Evolutionary conservation across 2,329 filamentous ascomycete genomes (phyloP), one percentile per base, ranked within the genome.

Genomic region (Verticillium longisporum): DNA sequence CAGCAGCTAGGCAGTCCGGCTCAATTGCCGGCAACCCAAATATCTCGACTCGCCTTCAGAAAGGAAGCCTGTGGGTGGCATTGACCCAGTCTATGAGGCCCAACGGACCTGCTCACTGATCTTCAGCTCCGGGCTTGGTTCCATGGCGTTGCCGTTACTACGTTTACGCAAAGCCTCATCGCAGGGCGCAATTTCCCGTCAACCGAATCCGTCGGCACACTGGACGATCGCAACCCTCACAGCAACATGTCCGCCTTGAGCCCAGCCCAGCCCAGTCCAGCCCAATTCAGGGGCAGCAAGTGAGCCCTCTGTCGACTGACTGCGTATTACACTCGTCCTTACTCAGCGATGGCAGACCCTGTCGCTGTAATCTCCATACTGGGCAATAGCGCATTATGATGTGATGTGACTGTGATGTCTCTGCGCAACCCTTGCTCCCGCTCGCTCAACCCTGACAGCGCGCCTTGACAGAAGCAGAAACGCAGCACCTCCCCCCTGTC

Each of bases 371-470:
- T 62, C 18, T 59, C 45, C 58, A 55, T 50, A 41, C 60, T 58
- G 62, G 60, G 63, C 62, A 55, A 50, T 55, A 37, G 41, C 45
- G 60, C 60, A 59, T 62, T 61, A 57, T 57, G 57, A 57, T 65
- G 63, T 63, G 63, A 65, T 61, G 54, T 60, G 63, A 64, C 62
- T 50, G 45, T 50, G 45, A 50, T 26, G n/a, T 21, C 45, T 21
- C 18, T 61, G 6, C n/a, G 45, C n/a, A 26, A 50, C 45, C 45
- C 45, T 10, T 26, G 45, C 45, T 50, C 18, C 45, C 45, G n/a
- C 45, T 50, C 21, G 34, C 45, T 50, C 21, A 13, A 13, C 45
- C 45, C 21, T 50, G 45, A 21, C 45, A 50, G 18, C 21, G 45
- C 26, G 26, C 26, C 45, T 26, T 50, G 45, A 50, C 45, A 50